A percentile compares a stretch with the other conserved stretches of the same genome.
Evolutionary conservation across 495 filamentous ascomycete genomes (phyloP).

Genomic region (Choiromyces venosus): DNA sequence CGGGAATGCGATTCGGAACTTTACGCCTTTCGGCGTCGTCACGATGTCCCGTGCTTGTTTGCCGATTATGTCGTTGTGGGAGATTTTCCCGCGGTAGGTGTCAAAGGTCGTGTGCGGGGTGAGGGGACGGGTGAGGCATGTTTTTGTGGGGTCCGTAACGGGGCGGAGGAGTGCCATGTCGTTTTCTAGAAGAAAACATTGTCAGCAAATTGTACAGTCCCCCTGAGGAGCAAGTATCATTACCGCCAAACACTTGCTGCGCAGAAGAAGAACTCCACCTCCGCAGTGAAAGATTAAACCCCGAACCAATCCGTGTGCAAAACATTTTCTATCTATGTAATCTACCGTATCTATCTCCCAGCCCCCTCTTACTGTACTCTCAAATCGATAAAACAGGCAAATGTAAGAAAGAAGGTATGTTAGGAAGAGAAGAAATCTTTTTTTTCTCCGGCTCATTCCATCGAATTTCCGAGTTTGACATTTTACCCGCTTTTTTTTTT

Average conservation of each 20-base stretch:
- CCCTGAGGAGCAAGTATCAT: too few relatives aligned
- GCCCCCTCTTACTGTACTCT: too few relatives aligned
- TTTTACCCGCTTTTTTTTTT: too few relatives aligned
- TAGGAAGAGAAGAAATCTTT: not conserved
- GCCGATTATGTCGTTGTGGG: constrained; percentile 61
- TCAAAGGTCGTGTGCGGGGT: constrained; percentile 47
- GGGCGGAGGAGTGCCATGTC: constrained; percentile 54
- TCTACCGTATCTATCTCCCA: not conserved
- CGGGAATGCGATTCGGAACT: constrained; percentile 56
- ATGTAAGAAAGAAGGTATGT: not conserved
- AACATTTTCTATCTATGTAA: not conserved
- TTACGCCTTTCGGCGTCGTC: constrained; percentile 49
- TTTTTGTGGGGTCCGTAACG: constrained; percentile 44
- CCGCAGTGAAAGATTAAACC: not conserved
- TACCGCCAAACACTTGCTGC: constrained; percentile 26
- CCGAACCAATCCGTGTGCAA: not conserved
- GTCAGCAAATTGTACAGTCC: not conserved
- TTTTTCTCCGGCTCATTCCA: not conserved
- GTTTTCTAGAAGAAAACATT: constrained; percentile 47
- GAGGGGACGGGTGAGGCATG: constrained; percentile 52
- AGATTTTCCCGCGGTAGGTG: constrained; percentile 50
- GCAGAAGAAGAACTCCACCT: constrained; percentile 26
- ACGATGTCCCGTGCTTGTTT: constrained; percentile 54
- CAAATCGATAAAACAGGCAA: too few relatives aligned
- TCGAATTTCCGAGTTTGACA: not conserved